phyloP scores from a whole-genome alignment of 164 flowering plant species.

The Umbellularia californica region DNA sequence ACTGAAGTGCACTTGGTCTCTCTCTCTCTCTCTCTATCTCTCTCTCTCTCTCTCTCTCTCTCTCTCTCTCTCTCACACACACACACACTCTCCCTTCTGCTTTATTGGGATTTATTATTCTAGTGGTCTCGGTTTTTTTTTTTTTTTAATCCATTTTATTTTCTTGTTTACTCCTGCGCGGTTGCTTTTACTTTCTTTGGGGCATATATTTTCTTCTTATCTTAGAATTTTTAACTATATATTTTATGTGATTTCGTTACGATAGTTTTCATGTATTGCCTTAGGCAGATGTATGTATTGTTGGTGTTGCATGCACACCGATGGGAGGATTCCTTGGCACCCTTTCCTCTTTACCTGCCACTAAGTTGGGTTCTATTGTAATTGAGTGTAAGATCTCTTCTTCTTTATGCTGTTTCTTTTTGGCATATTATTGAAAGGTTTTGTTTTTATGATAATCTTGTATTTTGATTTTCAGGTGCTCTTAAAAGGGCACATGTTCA shows the following conservation, averaged over 20 bases:
- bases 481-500: conserved; percentile 76
- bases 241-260: background rate
- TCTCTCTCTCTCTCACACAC: no score
- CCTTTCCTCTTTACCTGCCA: conserved; percentile 77
- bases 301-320: conserved; percentile 95
- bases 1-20: no score
- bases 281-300: conserved; percentile 84
- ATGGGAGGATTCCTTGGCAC: conserved; percentile 92
- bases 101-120: background rate
- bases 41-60: no score
- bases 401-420: background rate
- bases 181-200: background rate
- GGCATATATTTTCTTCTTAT: background rate
- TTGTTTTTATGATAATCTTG: background rate
- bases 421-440: background rate
- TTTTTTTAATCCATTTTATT: no score
- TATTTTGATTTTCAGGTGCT: conserved; percentile 46
- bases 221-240: background rate
- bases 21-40: no score
- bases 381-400: conserved; percentile 47
- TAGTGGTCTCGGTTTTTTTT: background rate
- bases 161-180: no score
- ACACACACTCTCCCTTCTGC: no score
- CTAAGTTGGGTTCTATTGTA: conserved; percentile 83
- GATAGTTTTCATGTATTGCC: background rate